Percentiles rank a stretch among this genome's conserved stretches.
phyloP scores from a whole-genome alignment of 768 basidiomycete genomes.

The Suillus hirtellus region DNA sequence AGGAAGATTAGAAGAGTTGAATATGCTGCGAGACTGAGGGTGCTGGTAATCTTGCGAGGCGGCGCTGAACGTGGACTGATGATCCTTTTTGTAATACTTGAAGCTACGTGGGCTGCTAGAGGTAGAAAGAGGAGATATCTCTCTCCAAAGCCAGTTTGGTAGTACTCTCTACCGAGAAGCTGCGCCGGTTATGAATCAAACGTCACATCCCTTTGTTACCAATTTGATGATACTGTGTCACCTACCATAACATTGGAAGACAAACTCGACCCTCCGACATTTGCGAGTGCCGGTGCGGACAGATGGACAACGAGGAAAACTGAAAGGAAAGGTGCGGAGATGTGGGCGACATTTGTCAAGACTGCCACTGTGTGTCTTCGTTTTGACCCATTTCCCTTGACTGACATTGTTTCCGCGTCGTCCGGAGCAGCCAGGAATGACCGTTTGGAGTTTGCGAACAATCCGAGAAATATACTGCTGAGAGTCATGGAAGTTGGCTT shows the following conservation, averaged over 20 bases:
- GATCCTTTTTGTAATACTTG: slow-evolving; percentile 61
- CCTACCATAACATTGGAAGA: slow-evolving; percentile 78
- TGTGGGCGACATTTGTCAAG: slow-evolving; percentile 63
- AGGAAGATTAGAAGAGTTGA: slow-evolving; percentile 55
- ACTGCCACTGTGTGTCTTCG: slow-evolving; percentile 21
- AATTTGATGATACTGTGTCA: slow-evolving; percentile 7
- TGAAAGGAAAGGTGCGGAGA: slow-evolving; percentile 72
- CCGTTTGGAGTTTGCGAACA: neutral
- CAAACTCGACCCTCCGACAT: slow-evolving; percentile 63
- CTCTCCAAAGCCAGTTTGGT: slow-evolving; percentile 73
- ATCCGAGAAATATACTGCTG: neutral
- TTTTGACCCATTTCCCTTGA: neutral
- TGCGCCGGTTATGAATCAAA: slow-evolving; percentile 25
- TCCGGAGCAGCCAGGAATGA: neutral
- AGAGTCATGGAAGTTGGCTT: neutral
- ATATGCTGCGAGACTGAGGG: slow-evolving; percentile 66
- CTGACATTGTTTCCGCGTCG: neutral
- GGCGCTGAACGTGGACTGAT: slow-evolving; percentile 38
- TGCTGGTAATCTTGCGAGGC: slow-evolving; percentile 38
- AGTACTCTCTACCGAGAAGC: slow-evolving; percentile 85
- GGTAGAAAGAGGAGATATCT: slow-evolving; percentile 67
- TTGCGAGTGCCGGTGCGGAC: slow-evolving; percentile 70
- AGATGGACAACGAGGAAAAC: slow-evolving; percentile 79
- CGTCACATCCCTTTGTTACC: neutral
- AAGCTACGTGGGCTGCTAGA: slow-evolving; percentile 60